Percentiles rank a stretch among this genome's conserved stretches.
Evolutionary conservation across 2,329 filamentous ascomycete species (phyloP).

Genomic region (Venturia asperata): DNA sequence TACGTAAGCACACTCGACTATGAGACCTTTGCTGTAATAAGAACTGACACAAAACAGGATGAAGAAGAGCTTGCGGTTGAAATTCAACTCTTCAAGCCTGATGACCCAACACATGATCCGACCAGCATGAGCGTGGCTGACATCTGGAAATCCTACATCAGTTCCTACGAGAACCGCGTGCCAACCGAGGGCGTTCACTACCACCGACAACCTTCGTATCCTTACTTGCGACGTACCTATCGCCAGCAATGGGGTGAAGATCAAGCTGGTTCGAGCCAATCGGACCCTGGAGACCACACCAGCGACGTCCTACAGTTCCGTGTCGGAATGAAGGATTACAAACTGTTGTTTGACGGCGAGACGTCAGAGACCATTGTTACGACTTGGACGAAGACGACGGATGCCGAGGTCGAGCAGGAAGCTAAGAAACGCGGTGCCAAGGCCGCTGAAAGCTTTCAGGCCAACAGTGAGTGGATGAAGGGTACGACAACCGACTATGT

Average conservation of each 20-base stretch:
- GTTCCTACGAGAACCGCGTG: constrained; percentile 80
- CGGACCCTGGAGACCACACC: constrained; percentile 28
- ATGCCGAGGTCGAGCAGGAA: constrained; percentile 30
- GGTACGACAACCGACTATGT: constrained; percentile 41
- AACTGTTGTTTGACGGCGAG: constrained; percentile 36
- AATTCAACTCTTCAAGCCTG: constrained; percentile 77
- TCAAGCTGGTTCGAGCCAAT: constrained; percentile 16
- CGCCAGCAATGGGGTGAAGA: constrained; percentile 33
- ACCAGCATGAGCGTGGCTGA: constrained; percentile 57
- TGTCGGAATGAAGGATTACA: constrained; percentile 39
- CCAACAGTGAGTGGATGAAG: constrained; percentile 42
- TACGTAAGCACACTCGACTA: constrained; percentile 59
- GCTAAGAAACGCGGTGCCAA: constrained; percentile 32
- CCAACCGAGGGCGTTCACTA: constrained; percentile 53
- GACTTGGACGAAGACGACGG: constrained; percentile 26
- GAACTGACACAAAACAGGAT: constrained; percentile 39
- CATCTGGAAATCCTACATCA: constrained; percentile 91
- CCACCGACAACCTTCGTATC: not conserved
- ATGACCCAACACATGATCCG: constrained; percentile 71
- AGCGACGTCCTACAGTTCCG: constrained; percentile 40
- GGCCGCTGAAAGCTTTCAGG: constrained; percentile 36
- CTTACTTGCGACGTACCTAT: constrained; percentile 31
- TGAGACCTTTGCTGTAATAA: constrained; percentile 30
- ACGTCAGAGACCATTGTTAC: constrained; percentile 38
- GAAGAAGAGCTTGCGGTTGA: constrained; percentile 62